These are phyloP conservation scores for Monilinia fructigena DNA, from an alignment of 2,329 filamentous ascomycete genomes.

Conservation along the genomic window DNA sequence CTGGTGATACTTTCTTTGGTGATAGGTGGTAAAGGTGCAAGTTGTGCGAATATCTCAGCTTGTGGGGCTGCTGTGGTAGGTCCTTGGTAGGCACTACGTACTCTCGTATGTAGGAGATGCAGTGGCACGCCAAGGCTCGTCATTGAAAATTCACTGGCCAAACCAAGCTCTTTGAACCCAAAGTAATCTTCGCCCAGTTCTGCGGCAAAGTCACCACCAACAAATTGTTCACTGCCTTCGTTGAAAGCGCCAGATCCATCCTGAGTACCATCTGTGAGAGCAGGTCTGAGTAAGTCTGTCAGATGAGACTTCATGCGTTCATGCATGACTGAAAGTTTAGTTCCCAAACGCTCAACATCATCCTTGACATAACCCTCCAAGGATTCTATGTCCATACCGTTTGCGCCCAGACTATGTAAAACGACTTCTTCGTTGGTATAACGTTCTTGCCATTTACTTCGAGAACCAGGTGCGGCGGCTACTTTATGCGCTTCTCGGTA, in stretches of 20 bases:
- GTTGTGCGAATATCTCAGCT: slow-evolving; percentile 57
- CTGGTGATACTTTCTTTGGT: slow-evolving; percentile 73
- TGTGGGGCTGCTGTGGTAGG: slow-evolving; percentile 58
- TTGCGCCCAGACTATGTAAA: slow-evolving; percentile 80
- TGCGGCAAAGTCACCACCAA: slow-evolving; percentile 94
- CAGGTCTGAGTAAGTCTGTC: slow-evolving; percentile 88
- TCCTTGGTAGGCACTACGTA: slow-evolving; percentile 78
- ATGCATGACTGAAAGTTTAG: slow-evolving; percentile 79
- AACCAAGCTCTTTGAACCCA: slow-evolving; percentile 90
- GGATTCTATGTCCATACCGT: slow-evolving; percentile 76
- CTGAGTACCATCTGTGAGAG: slow-evolving; percentile 72
- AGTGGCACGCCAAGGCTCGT: slow-evolving; percentile 87
- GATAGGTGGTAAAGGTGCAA: slow-evolving; percentile 72
- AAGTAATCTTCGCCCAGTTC: slow-evolving; percentile 99
- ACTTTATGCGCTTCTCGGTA: slow-evolving; percentile 84
- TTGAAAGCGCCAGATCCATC: slow-evolving; percentile 92
- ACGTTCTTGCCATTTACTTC: slow-evolving; percentile 56
- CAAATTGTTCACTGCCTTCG: slow-evolving; percentile 94
- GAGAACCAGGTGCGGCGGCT: slow-evolving; percentile 46
- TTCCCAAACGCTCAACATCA: slow-evolving; percentile 81
- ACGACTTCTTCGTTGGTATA: slow-evolving; percentile 84
- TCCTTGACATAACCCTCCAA: slow-evolving; percentile 88
- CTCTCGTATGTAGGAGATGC: slow-evolving; percentile 87
- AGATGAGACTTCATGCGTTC: slow-evolving; percentile 93
- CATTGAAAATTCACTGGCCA: slow-evolving; percentile 87